These are phyloP conservation scores for Solanum arcanum DNA, from an alignment of 257 asterid species.

Conservation along the genomic window DNA sequence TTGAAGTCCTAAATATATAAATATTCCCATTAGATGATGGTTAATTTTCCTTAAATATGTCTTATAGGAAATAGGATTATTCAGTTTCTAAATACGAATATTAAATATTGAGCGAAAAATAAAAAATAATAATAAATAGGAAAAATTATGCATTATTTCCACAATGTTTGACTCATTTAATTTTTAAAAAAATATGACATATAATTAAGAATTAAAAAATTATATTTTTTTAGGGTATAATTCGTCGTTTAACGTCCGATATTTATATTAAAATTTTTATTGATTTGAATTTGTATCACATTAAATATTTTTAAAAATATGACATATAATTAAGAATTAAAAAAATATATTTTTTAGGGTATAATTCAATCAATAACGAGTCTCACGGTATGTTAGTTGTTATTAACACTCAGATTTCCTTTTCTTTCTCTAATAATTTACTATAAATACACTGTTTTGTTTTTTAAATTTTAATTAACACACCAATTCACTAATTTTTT, in stretches of 20 bases:
- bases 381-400: background rate
- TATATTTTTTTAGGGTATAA: background rate
- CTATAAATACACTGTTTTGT: background rate
- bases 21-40: background rate
- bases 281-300: background rate
- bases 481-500: background rate
- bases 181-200: background rate
- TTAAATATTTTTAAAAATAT: too few relatives aligned
- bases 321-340: background rate
- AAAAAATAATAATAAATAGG: background rate
- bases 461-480: background rate
- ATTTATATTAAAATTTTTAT: accelerated
- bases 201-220: background rate
- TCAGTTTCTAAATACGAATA: accelerated
- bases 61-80: accelerated
- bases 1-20: too few relatives aligned
- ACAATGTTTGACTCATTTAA: background rate
- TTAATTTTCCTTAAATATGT: background rate
- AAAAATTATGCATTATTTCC: background rate
- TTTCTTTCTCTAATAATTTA: background rate
- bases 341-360: background rate
- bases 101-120: too few relatives aligned
- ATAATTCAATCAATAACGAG: background rate
- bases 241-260: accelerated
- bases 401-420: background rate